Conservation (phyloP, 202 grass and related monocot species). For the Carex arenaria region DNA sequence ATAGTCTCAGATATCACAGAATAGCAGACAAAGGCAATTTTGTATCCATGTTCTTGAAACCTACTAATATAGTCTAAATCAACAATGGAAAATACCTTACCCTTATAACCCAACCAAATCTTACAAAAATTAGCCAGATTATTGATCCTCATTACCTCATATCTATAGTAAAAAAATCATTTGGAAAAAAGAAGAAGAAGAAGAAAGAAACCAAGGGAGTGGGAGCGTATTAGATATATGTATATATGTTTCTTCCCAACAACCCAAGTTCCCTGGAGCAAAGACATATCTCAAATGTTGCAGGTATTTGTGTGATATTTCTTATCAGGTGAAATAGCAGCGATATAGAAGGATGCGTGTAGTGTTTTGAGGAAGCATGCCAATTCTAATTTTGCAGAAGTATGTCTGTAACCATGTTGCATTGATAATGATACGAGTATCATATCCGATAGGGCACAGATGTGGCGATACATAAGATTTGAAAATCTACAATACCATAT, state of each 20-base stretch:
- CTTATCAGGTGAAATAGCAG: not conserved
- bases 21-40: not conserved
- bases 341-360: not conserved
- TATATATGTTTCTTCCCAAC: not conserved
- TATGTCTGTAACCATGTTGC: too few species aligned
- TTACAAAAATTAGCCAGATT: not conserved
- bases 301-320: too few species aligned
- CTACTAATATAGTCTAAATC: not conserved
- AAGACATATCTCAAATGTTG: too few species aligned
- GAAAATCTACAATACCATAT: too few species aligned
- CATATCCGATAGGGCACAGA: too few species aligned
- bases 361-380: not conserved
- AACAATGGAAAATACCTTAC: not conserved
- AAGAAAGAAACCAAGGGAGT: too few species aligned
- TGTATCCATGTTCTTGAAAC: not conserved
- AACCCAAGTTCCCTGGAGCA: not conserved
- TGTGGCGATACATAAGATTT: too few species aligned
- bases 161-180: not conserved
- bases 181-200: too few species aligned
- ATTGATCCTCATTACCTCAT: not conserved
- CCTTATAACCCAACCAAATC: not conserved
- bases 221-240: too few species aligned
- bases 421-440: too few species aligned
- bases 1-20: slow-evolving; percentile 2
- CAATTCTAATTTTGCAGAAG: too few species aligned